phyloP scores from a whole-genome alignment of 371 early-diverging fungal genomes.

The Thermomucor indicae-seudaticae region DNA sequence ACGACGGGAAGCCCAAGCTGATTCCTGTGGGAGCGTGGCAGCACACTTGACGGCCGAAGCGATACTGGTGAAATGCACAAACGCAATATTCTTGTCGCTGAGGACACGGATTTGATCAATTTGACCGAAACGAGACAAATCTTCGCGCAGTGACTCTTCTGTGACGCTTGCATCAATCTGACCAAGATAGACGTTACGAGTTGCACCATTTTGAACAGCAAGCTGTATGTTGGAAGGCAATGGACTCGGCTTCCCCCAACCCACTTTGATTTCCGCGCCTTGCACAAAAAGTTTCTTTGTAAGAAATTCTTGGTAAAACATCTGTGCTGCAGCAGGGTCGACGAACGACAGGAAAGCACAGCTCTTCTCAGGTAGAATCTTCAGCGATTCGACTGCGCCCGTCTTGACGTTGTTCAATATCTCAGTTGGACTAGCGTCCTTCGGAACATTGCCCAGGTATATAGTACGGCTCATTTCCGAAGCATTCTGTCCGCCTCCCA shows the following conservation, averaged over 20 bases:
- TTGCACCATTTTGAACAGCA: conserved; percentile 64
- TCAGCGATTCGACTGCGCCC: conserved; percentile 72
- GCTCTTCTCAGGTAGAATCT: conserved; percentile 68
- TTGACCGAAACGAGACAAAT: conserved; percentile 60
- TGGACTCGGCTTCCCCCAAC: conserved; percentile 77
- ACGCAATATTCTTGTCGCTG: conserved; percentile 68
- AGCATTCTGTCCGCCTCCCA: background rate
- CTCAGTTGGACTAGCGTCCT: conserved; percentile 58
- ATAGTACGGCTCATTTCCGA: conserved; percentile 53
- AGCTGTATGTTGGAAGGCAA: conserved; percentile 41
- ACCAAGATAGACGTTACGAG: conserved; percentile 78
- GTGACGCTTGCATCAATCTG: conserved; percentile 53
- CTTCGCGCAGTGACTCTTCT: conserved; percentile 45
- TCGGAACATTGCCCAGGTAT: conserved; percentile 73
- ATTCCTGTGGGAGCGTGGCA: conserved; percentile 41
- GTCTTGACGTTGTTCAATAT: conserved; percentile 70
- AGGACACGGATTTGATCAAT: conserved; percentile 73
- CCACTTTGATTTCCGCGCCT: conserved; percentile 60
- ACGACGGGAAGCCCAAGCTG: conserved; percentile 47
- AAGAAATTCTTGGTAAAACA: conserved; percentile 48
- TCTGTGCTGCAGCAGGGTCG: conserved; percentile 58
- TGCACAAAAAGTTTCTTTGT: conserved; percentile 28
- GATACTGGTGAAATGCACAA: conserved; percentile 75
- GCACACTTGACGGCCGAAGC: conserved; percentile 69
- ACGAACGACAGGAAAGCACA: conserved; percentile 81